Percentiles rank a stretch among this genome's conserved stretches.
Evolutionary conservation across 1,284 basidiomycete genomes (phyloP).

Genomic region (Papiliotrema flavescens): DNA sequence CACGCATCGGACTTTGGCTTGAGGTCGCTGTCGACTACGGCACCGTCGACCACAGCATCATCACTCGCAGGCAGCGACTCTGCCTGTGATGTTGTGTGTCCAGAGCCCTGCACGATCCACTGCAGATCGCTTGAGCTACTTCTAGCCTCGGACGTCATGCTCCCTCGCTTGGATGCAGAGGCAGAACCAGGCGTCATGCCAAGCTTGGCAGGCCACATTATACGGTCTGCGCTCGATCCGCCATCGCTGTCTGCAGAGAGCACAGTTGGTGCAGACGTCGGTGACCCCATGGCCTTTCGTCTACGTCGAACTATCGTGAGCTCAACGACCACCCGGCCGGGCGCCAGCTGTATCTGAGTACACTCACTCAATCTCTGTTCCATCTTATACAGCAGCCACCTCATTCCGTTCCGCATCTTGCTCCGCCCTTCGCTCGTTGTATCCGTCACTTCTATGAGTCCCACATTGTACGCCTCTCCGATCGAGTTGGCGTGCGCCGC

Average conservation of each 20-base stretch:
- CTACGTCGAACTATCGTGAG: constrained; percentile 10
- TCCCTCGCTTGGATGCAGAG: constrained; percentile 9
- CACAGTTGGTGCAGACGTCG: not conserved
- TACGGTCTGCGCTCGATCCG: constrained; percentile 14
- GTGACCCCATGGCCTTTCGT: constrained; percentile 5
- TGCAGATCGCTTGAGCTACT: constrained; percentile 30
- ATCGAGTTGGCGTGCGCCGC: constrained; percentile 43
- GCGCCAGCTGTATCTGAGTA: constrained; percentile 20
- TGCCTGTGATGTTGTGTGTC: not conserved
- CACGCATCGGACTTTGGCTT: no score
- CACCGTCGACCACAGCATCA: not conserved
- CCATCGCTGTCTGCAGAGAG: constrained; percentile 16
- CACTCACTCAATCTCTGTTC: constrained; percentile 41
- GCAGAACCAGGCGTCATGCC: constrained; percentile 4
- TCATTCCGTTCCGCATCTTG: constrained; percentile 46
- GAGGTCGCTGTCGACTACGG: not conserved
- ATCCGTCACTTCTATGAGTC: constrained; percentile 45
- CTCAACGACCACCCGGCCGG: not conserved
- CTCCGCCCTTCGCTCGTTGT: constrained; percentile 39
- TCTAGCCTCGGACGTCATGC: constrained; percentile 18
- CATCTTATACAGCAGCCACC: constrained; percentile 44
- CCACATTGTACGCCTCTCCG: constrained; percentile 45
- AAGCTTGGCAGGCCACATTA: constrained; percentile 22
- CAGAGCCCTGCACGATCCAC: constrained; percentile 29
- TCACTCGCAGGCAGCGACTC: not conserved